phyloP scores from a whole-genome alignment of 2,329 filamentous ascomycete species.

The Alternaria viburni region DNA sequence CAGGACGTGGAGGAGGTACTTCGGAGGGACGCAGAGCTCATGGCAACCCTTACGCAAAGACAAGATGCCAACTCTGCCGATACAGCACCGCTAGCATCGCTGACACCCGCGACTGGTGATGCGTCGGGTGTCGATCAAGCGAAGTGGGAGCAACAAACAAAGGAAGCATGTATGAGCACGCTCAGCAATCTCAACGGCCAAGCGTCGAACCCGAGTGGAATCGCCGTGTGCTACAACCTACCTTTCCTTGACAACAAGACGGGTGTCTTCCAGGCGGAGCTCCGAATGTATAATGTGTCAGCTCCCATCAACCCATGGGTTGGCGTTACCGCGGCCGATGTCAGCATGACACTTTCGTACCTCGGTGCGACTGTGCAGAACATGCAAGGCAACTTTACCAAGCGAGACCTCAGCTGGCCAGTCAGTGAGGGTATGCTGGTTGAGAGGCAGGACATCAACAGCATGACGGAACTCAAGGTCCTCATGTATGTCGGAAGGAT shows the following conservation, averaged over 20 bases:
- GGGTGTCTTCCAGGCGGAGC: conserved; percentile 77
- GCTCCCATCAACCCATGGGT: conserved; percentile 59
- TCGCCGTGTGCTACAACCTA: conserved; percentile 83
- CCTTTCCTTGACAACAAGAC: conserved; percentile 70
- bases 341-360: conserved; percentile 52
- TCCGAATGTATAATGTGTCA: conserved; percentile 75
- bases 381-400: conserved; percentile 43
- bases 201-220: conserved; percentile 75
- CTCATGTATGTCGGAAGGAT: conserved; percentile 75
- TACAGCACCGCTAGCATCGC: conserved; percentile 37
- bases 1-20: conserved; percentile 42
- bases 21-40: conserved; percentile 41
- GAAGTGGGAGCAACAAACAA: conserved; percentile 48
- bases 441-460: conserved; percentile 34
- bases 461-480: conserved; percentile 58
- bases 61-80: conserved; percentile 39
- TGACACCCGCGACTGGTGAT: conserved; percentile 45
- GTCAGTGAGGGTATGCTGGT: conserved; percentile 33
- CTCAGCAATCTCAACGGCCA: conserved; percentile 61
- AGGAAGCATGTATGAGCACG: conserved; percentile 63
- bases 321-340: conserved; percentile 47
- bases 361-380: conserved; percentile 51
- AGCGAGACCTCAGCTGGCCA: conserved; percentile 38
- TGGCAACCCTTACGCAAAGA: conserved; percentile 46
- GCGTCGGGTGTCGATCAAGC: conserved; percentile 38